Evolutionary conservation across 2,329 filamentous ascomycete species (phyloP).

Genomic region (Penicillium occitanis): DNA sequence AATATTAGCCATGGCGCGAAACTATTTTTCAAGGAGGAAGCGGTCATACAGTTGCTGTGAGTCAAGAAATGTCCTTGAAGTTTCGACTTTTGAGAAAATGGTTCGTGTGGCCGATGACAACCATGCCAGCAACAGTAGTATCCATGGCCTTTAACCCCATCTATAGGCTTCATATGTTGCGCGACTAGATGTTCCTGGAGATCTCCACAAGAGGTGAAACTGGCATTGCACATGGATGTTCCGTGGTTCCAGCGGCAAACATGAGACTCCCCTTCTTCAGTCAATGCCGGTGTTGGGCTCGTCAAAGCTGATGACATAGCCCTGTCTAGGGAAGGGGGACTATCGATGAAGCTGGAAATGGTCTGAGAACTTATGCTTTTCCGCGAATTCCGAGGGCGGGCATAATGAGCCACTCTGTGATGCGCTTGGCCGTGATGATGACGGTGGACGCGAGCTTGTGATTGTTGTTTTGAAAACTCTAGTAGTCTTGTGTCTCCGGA

Average conservation of each 20-base stretch:
- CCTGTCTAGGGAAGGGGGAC: slow-evolving; percentile 38
- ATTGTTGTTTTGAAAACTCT: slow-evolving; percentile 29
- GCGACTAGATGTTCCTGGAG: slow-evolving; percentile 44
- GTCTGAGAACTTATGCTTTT: slow-evolving; percentile 41
- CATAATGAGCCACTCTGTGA: slow-evolving; percentile 37
- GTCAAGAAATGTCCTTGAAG: slow-evolving; percentile 47
- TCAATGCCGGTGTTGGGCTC: slow-evolving; percentile 33
- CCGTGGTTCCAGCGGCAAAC: slow-evolving; percentile 41
- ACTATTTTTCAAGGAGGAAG: not conserved
- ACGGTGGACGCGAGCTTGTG: slow-evolving; percentile 28
- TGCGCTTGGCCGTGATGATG: slow-evolving; percentile 35
- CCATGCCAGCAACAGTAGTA: slow-evolving; percentile 48
- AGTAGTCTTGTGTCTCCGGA: slow-evolving; percentile 22
- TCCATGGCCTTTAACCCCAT: slow-evolving; percentile 41
- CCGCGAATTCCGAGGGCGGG: slow-evolving; percentile 38
- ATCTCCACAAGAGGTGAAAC: slow-evolving; percentile 36
- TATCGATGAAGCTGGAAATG: slow-evolving; percentile 39
- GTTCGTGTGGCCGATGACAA: slow-evolving; percentile 44
- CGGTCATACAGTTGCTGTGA: slow-evolving; percentile 44
- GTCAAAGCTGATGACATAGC: slow-evolving; percentile 38
- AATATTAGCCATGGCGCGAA: slow-evolving; percentile 10
- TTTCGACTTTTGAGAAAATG: slow-evolving; percentile 48
- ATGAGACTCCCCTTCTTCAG: slow-evolving; percentile 35
- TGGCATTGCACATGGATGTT: slow-evolving; percentile 36
- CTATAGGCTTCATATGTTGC: slow-evolving; percentile 39